phyloP scores from a whole-genome alignment of 306 rosid species.

The Senna siamea region DNA sequence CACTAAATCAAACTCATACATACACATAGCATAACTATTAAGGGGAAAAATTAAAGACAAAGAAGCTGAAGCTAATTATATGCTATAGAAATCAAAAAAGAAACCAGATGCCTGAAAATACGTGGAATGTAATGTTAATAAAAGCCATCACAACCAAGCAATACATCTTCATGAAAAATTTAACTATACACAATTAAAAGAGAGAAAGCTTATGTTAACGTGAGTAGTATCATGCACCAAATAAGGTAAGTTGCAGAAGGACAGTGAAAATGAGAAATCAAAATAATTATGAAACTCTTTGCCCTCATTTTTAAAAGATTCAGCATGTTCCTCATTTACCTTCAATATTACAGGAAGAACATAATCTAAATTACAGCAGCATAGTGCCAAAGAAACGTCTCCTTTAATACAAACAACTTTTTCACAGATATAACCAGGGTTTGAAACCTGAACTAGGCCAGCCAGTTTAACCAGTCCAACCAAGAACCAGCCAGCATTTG shows the following conservation, averaged over 20 bases:
- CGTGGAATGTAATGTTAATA: neutral
- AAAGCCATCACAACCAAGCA: constrained; percentile 13
- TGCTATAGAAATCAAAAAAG: constrained; percentile 21
- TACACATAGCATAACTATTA: neutral
- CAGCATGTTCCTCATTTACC: constrained; percentile 19
- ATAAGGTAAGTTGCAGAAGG: constrained; percentile 22
- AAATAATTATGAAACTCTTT: constrained; percentile 16
- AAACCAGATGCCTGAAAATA: constrained; percentile 17
- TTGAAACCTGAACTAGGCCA: too few relatives aligned
- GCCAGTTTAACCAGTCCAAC: too few relatives aligned
- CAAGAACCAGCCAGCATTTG: too few relatives aligned
- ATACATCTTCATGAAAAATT: neutral
- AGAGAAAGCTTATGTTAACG: constrained; percentile 12
- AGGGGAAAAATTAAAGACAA: neutral
- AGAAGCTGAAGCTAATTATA: neutral
- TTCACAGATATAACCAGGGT: neutral
- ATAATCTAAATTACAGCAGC: constrained; percentile 1
- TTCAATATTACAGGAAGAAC: constrained; percentile 20
- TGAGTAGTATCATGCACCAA: constrained; percentile 6
- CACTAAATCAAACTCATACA: constrained; percentile 4
- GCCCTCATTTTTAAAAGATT: constrained; percentile 7
- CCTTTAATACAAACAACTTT: constrained; percentile 5
- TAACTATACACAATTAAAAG: neutral
- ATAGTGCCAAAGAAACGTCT: constrained; percentile 2
- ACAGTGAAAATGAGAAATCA: constrained; percentile 20